These are phyloP conservation scores for Aphanomyces astaci DNA, from an alignment of 352 stramenopile genomes.

Conservation along the genomic window DNA sequence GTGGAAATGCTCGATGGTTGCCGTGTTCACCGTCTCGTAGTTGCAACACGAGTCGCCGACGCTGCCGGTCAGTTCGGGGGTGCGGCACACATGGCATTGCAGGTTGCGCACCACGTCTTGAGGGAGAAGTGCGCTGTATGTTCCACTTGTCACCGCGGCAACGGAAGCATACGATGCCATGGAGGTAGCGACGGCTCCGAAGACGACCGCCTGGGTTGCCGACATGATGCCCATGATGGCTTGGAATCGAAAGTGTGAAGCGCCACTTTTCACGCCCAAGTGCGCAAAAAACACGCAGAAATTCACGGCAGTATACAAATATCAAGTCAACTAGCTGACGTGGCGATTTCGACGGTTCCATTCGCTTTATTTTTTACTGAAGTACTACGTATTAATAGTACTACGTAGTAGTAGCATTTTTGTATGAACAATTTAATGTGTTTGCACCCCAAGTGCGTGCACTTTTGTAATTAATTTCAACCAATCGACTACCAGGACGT, in stretches of 20 bases:
- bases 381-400: no score
- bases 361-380: not conserved
- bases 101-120: conserved; percentile 26
- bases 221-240: not conserved
- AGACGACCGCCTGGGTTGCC: not conserved
- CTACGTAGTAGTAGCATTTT: no score
- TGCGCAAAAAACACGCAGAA: not conserved
- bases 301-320: not conserved
- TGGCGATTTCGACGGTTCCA: not conserved
- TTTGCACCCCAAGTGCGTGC: not conserved
- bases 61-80: conserved; percentile 67
- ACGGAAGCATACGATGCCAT: not conserved
- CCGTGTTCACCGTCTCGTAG: conserved; percentile 79
- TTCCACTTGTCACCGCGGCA: not conserved
- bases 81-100: conserved; percentile 75
- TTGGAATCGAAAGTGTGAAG: not conserved
- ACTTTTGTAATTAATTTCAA: not conserved
- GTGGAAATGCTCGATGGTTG: conserved; percentile 73
- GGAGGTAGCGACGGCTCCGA: not conserved
- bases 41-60: conserved; percentile 78
- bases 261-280: not conserved
- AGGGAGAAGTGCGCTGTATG: conserved; percentile 1
- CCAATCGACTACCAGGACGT: no score
- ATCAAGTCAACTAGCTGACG: conserved; percentile 8
- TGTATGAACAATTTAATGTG: no score